A percentile compares a stretch with the other conserved stretches of the same genome.
These are phyloP conservation scores for Monosporozyma yasuniensis DNA, from an alignment of 805 yeast genomes.

Conservation along the genomic window DNA sequence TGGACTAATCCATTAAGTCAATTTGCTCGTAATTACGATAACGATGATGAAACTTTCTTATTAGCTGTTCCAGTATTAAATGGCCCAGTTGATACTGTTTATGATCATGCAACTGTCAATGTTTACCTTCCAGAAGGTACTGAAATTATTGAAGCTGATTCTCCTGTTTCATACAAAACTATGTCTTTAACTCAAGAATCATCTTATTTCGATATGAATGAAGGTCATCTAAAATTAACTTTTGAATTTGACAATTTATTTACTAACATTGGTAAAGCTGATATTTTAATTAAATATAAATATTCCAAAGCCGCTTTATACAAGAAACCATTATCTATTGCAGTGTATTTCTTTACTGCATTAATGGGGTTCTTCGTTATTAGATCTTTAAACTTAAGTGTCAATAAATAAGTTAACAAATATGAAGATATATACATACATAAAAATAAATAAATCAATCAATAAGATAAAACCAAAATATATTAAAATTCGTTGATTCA, in stretches of 20 bases:
- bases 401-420: constrained; percentile 7
- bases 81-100: constrained; percentile 63
- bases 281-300: constrained; percentile 53
- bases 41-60: constrained; percentile 42
- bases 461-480: background rate
- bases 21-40: constrained; percentile 38
- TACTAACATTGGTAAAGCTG: constrained; percentile 54
- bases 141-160: constrained; percentile 41
- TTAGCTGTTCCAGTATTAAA: constrained; percentile 62
- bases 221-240: constrained; percentile 71
- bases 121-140: constrained; percentile 87
- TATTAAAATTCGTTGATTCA: no score
- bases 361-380: constrained; percentile 46
- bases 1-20: constrained; percentile 60
- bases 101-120: constrained; percentile 49
- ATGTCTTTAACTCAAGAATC: constrained; percentile 29
- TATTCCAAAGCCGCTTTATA: constrained; percentile 46
- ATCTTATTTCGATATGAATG: constrained; percentile 63
- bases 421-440: background rate
- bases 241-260: constrained; percentile 52
- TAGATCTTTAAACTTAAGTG: constrained; percentile 37
- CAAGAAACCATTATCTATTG: constrained; percentile 58
- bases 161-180: constrained; percentile 38
- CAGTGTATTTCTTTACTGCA: constrained; percentile 53
- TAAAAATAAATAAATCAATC: background rate